Evolutionary conservation across 352 stramenopile genomes (phyloP), one percentile per base, ranked within the genome.

Genomic region (Lagenidium sp.): DNA sequence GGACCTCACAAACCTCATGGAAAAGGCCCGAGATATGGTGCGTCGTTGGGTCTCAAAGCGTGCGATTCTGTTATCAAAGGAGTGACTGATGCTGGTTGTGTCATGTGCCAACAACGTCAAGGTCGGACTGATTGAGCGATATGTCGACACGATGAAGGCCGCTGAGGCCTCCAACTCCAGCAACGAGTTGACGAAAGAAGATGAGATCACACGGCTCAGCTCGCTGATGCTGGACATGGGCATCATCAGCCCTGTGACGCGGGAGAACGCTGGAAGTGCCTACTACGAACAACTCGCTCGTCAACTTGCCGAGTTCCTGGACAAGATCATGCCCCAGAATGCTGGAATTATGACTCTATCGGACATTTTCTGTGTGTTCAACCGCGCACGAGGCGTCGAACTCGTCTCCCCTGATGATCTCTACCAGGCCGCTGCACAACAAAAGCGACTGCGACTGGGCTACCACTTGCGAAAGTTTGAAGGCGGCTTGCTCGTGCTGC

Each of bases 281-380:
- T 97, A 96, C 57, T 93, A 95, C 45, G 67, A 94, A 45, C 83
- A 97, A 54, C 69, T 97, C 21, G 85, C 89, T 18, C 68, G 85
- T 1, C 85, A 97, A 50, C 56, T 97, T 12, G 79, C 85, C 10
- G 84, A 95, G 57, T 96, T 95, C 47, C 53, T 96, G 7, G 56
- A 61, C 18, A 55, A 65, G 6, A 64, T 77, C 34, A 89, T 99
- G 55, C 74, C 86, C 4, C 68, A 67, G 36, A 84, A 95, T 51
- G 92, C 91, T 28, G 95, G 96, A 11, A 97, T 99, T 58, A 97
- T 99, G 79, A 98, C 95, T 19, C 68, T 99, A 5, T 98, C 95
- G 20, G 96, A 99, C 75, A 92, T 98, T 36, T 99, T 98, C 65
- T 99, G 94, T 57, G 85, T 99, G 47, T 98, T 98, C 50, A 99